These are phyloP conservation scores for Coniferiporia sulphurascens DNA, from an alignment of 1,284 basidiomycete species.

Conservation along the genomic window DNA sequence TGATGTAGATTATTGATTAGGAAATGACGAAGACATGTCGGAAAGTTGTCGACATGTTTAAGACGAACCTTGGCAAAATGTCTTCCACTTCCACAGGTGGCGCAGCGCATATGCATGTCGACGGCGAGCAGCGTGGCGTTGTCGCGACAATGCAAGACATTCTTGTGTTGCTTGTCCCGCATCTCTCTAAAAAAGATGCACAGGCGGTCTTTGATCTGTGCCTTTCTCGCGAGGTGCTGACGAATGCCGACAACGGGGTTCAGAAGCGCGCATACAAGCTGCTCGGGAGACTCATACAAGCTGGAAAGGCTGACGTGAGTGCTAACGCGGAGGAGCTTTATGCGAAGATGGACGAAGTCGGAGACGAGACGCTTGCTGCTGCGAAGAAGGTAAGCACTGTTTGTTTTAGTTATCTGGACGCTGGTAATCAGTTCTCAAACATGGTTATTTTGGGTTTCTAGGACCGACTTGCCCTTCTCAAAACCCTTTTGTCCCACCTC, in stretches of 20 bases:
- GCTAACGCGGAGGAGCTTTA: constrained; percentile 54
- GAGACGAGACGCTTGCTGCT: constrained; percentile 69
- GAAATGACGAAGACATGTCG: constrained; percentile 78
- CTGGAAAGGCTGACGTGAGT: constrained; percentile 44
- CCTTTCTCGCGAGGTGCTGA: constrained; percentile 55
- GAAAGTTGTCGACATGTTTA: constrained; percentile 78
- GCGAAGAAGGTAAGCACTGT: constrained; percentile 71
- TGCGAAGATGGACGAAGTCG: constrained; percentile 57
- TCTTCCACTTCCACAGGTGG: constrained; percentile 24
- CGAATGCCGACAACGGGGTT: constrained; percentile 76
- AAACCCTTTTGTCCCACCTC: constrained; percentile 68
- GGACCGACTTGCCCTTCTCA: constrained; percentile 82
- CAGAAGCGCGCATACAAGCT: constrained; percentile 97
- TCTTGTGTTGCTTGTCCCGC: constrained; percentile 79
- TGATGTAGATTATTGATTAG: constrained; percentile 29
- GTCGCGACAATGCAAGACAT: constrained; percentile 88
- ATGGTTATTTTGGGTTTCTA: constrained; percentile 27
- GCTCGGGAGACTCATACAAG: constrained; percentile 69
- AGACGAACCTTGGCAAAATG: constrained; percentile 54
- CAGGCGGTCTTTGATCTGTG: constrained; percentile 61
- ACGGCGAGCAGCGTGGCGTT: constrained; percentile 45
- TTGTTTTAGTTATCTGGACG: no score
- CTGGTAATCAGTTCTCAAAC: neutral
- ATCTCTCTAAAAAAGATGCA: constrained; percentile 60
- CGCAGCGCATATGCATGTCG: constrained; percentile 29